Evolutionary conservation across 2,329 filamentous ascomycete genomes (phyloP), one percentile per base, ranked within the genome.

Genomic region (Nemania sp.): DNA sequence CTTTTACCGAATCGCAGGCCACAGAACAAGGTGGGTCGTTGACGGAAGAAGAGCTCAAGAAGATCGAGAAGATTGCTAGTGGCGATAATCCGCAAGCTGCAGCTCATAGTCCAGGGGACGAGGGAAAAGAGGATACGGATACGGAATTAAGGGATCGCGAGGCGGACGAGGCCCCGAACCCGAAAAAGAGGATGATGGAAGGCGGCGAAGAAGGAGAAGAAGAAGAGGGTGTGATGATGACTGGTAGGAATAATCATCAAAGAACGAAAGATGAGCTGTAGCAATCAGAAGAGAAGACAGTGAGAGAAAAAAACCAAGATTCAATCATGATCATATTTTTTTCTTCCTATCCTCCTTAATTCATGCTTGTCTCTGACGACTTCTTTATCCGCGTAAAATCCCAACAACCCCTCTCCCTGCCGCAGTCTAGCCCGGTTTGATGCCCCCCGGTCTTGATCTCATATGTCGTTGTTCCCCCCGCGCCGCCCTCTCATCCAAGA

Each of bases 31-130:
- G 63, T 14, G 75, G 76, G 11, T 73, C 74, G 6, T 65, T 83
- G 62, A 66, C 79, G 6, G 80, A 83, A 30, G 69, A 81, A n/a
- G n/a, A n/a, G n/a, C n/a, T n/a, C n/a, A n/a, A n/a, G n/a, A n/a
- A n/a, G 57, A 74, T 90, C 17, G 79, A 77, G 30, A 78, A 75
- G 64, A 77, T 83, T 39, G 75, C 85, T 41, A n/a, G n/a, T n/a
- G n/a, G n/a, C n/a, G 77, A 79, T 44, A 54, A 53, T 30, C 33
- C 49, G 17, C 41, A 56, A 14, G 23, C 15, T 7, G 11, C 33
- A 8, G n/a, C 19, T 19, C 49, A 30, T 52, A 49, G 46, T n/a
- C 11, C 37, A 48, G 50, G 56, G 31, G 64, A 57, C 36, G 53
- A 60, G n/a, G 57, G 52, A 28, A 61, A 63, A 22, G 64, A 56